Base-by-base conservation (phyloP, 805 yeast species). In the Candida orba region DNA sequence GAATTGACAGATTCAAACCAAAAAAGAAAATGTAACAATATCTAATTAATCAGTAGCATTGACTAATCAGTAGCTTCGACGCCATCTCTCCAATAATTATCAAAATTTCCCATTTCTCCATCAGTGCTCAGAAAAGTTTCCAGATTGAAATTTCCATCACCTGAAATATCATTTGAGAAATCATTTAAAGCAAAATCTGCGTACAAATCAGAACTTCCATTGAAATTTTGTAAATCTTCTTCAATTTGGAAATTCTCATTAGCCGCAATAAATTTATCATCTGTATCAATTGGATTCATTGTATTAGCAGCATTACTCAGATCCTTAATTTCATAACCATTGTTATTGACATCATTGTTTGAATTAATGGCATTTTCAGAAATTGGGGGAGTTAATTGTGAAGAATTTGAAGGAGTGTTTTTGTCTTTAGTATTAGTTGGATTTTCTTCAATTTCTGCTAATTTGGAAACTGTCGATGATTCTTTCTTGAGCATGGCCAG, bases 81-180 rank as follows among this genome's bases (percentile, higher is more conserved):
- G 2, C 44, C 44, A 39, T 68, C 75, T 18, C 65, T 65, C 74
- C 75, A 70, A 46, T 60, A 64, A 54, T 56, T 59, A 36, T 62
- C 72, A 44, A 65, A 57, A 41, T 46, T 54, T 4, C 61, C 58
- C 38, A 62, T 46, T 41, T 57, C 65, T 50, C 46, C 66, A 44
- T 66, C 72, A 9, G 72, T 68, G 39, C 65, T 69, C 43, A 73
- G 52, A 42, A 72, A 65, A 5, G 69, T 63, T 48, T 71, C 72
- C 49, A 71, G 63, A 50, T 69, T 75, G 57, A 72, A 71, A 41
- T 65, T 66, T 27, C 53, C 65, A 40, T 62, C 67, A 33, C 59
- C 63, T 24, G 58, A 40, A 30, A 64, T 53, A 36, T 67, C 70
- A 38, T 50, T 52, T 30, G 59, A 46, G 52, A 63, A 56, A 52